phyloP scores from a whole-genome alignment of 1,284 basidiomycete genomes.

The Fomitiporia mediterranea region DNA sequence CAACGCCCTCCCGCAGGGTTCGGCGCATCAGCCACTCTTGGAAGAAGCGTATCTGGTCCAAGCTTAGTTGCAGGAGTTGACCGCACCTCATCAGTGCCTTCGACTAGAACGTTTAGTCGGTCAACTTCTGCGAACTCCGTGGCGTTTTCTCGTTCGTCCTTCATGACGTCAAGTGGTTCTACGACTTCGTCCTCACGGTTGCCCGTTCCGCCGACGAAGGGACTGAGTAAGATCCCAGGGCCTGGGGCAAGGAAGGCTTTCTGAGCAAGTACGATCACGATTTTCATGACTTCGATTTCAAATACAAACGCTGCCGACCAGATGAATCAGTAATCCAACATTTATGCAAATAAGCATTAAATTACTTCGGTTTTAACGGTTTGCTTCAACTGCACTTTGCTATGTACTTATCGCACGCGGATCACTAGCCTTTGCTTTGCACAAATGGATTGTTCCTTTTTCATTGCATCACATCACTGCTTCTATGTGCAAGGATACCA shows the following conservation, averaged over 20 bases:
- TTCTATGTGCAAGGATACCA: too few species aligned
- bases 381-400: too few species aligned
- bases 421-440: too few species aligned
- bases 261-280: too few species aligned
- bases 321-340: too few species aligned
- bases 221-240: conserved; percentile 7
- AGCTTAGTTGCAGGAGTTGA: not conserved
- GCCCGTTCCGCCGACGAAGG: conserved; percentile 5
- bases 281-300: too few species aligned
- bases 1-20: not conserved
- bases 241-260: conserved; percentile 3
- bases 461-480: too few species aligned
- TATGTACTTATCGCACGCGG: not conserved
- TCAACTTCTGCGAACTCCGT: not conserved
- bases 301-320: too few species aligned
- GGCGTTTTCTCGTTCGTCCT: conserved; percentile 1
- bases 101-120: not conserved
- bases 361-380: too few species aligned
- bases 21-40: not conserved
- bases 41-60: not conserved
- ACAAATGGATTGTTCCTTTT: too few species aligned
- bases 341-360: too few species aligned
- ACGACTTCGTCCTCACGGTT: not conserved
- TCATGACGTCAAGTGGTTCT: not conserved
- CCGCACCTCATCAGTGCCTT: not conserved